Conservation (phyloP, 2,329 filamentous ascomycete species). For the Nothophaeocryptopus gaeumannii region DNA sequence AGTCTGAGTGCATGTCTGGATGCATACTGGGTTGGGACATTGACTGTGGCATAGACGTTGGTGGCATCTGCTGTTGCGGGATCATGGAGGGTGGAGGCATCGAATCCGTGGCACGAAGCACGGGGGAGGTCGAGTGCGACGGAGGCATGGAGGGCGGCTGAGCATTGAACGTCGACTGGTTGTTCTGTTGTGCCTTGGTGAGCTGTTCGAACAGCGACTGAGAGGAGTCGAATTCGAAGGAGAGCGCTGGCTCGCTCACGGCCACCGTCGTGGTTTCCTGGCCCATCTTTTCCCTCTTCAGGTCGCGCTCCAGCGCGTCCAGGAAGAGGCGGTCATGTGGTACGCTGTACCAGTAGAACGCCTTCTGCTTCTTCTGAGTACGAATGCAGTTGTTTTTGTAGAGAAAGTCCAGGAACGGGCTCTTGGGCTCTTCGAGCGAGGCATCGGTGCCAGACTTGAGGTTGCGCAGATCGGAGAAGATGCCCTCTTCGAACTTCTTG, state of each 20-base stretch:
- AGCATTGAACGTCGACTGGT: conserved; percentile 79
- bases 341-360: conserved; percentile 99
- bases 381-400: conserved; percentile 99
- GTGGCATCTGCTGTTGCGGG: conserved; percentile 40
- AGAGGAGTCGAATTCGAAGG: conserved; percentile 98
- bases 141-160: conserved; percentile 48
- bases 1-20: conserved; percentile 59
- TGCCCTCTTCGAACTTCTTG: conserved; percentile 99
- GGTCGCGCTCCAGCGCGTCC: conserved; percentile 91
- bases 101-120: conserved; percentile 84
- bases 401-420: conserved; percentile 93
- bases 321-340: conserved; percentile 96
- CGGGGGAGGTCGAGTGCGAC: conserved; percentile 80
- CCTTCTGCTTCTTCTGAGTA: conserved; percentile 99
- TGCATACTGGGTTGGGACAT: conserved; percentile 34
- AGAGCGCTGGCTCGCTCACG: conserved; percentile 93
- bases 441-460: conserved; percentile 98
- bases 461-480: conserved; percentile 97
- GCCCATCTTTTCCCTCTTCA: conserved; percentile 99
- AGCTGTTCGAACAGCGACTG: conserved; percentile 99
- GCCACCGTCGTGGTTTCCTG: conserved; percentile 97
- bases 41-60: conserved; percentile 30
- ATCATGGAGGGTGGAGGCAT: conserved; percentile 93
- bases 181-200: conserved; percentile 98
- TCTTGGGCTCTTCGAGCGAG: conserved; percentile 97